phyloP scores from a whole-genome alignment of 1,284 basidiomycete genomes.

The Polyporus tsugae region DNA sequence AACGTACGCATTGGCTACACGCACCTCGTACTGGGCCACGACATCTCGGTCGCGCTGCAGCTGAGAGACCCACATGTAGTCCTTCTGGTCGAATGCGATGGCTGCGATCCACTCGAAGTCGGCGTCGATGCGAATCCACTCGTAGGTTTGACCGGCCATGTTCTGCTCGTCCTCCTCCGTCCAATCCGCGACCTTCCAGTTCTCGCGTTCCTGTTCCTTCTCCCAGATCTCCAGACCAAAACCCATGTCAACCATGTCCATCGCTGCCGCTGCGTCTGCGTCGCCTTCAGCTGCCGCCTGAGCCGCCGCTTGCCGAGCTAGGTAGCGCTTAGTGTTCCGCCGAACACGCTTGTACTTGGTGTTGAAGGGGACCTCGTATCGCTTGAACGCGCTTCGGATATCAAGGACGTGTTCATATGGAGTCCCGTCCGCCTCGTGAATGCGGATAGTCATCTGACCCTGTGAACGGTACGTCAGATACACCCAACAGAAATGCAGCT shows the following conservation, averaged over 20 bases:
- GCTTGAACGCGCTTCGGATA: constrained; percentile 86
- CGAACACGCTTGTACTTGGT: constrained; percentile 99
- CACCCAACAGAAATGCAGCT: constrained; percentile 2
- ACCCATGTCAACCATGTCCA: constrained; percentile 94
- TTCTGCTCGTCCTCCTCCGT: constrained; percentile 94
- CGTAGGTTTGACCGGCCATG: constrained; percentile 96
- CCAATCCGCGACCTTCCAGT: constrained; percentile 98
- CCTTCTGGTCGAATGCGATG: constrained; percentile 94
- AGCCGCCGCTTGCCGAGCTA: constrained; percentile 92
- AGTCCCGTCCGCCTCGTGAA: constrained; percentile 98
- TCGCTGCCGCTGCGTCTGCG: constrained; percentile 90
- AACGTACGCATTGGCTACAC: constrained; percentile 35
- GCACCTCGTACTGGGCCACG: constrained; percentile 95
- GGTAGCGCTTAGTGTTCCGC: constrained; percentile 93
- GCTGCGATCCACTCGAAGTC: constrained; percentile 98
- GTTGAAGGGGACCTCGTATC: constrained; percentile 98
- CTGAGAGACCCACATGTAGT: constrained; percentile 99
- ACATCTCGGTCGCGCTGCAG: constrained; percentile 97
- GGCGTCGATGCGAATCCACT: constrained; percentile 99
- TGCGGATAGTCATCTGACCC: constrained; percentile 98
- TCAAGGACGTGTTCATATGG: constrained; percentile 99
- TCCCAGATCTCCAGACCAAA: constrained; percentile 99
- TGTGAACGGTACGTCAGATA: constrained; percentile 42
- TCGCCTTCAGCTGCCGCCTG: constrained; percentile 93
- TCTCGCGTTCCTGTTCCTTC: constrained; percentile 89